Conservation (phyloP, 2,329 filamentous ascomycete genomes). For the Helotiales sp. region DNA sequence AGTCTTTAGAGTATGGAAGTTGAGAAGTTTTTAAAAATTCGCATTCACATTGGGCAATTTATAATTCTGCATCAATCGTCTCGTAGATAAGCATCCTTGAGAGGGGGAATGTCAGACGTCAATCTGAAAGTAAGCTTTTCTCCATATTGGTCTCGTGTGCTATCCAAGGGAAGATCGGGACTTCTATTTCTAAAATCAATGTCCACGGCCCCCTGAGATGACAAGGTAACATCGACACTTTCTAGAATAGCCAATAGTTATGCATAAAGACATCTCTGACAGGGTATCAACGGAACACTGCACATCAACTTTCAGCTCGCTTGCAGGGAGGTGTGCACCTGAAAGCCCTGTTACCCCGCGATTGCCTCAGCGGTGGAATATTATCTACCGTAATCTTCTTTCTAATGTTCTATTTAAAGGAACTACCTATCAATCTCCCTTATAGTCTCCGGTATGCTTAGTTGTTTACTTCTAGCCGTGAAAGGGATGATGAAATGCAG, state of each 20-base stretch:
- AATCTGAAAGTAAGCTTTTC: not conserved
- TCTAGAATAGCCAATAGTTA: not conserved
- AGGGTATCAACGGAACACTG: not conserved
- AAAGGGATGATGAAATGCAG: not conserved
- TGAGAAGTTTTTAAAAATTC: not conserved
- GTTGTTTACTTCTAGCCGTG: too few species aligned
- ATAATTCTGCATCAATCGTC: too few species aligned
- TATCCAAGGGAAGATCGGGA: not conserved
- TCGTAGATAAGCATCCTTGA: too few species aligned
- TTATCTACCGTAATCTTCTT: too few species aligned
- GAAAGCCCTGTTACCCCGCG: not conserved
- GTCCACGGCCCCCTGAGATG: not conserved
- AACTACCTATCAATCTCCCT: not conserved
- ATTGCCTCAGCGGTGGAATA: not conserved
- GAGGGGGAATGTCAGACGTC: not conserved
- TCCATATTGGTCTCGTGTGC: not conserved
- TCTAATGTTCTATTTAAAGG: not conserved
- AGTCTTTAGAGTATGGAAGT: not conserved
- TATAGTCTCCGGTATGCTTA: not conserved
- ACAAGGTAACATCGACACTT: not conserved
- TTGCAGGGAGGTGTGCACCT: not conserved
- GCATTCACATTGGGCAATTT: too few species aligned
- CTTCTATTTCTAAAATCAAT: not conserved
- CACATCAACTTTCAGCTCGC: not conserved
- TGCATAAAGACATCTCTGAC: too few species aligned